Percentiles rank a stretch among this genome's conserved stretches.
Evolutionary conservation across 2,329 filamentous ascomycete species (phyloP).

Genomic region (Amauroascus niger): DNA sequence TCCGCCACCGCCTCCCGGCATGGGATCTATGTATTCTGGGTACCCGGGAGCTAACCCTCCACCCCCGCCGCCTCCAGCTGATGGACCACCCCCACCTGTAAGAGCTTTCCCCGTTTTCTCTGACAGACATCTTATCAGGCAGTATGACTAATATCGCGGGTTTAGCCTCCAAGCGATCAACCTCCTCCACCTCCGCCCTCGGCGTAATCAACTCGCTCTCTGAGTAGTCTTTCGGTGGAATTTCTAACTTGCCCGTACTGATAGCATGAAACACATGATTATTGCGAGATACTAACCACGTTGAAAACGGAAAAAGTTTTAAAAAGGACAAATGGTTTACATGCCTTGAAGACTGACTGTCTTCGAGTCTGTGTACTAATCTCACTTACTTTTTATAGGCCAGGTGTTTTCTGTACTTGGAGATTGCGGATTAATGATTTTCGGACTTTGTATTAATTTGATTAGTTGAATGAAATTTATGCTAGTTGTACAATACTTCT

Average conservation of each 20-base stretch:
- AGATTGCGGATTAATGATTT: neutral
- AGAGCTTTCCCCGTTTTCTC: conserved; percentile 13
- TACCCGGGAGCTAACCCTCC: conserved; percentile 27
- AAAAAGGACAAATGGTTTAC: neutral
- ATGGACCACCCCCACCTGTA: conserved; percentile 36
- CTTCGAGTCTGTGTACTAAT: conserved; percentile 11
- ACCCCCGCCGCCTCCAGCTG: conserved; percentile 35
- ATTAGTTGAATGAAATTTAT: neutral
- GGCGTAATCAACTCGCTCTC: conserved; percentile 19
- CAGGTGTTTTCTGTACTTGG: conserved; percentile 1
- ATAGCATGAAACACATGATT: neutral
- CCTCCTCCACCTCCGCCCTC: conserved; percentile 53
- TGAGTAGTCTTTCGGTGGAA: neutral
- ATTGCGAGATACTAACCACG: neutral
- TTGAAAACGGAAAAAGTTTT: neutral
- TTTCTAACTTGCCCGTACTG: conserved; percentile 25
- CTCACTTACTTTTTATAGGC: conserved; percentile 11
- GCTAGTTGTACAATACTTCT: too few species aligned
- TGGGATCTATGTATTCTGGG: conserved; percentile 33
- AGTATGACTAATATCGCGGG: conserved; percentile 18
- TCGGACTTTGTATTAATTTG: neutral
- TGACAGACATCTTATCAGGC: neutral
- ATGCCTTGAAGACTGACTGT: neutral
- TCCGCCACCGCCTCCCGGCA: conserved; percentile 46
- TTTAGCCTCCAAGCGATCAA: conserved; percentile 43